These are phyloP conservation scores for Phaeolepiota aurea DNA, from an alignment of 768 basidiomycete genomes.

Conservation along the genomic window DNA sequence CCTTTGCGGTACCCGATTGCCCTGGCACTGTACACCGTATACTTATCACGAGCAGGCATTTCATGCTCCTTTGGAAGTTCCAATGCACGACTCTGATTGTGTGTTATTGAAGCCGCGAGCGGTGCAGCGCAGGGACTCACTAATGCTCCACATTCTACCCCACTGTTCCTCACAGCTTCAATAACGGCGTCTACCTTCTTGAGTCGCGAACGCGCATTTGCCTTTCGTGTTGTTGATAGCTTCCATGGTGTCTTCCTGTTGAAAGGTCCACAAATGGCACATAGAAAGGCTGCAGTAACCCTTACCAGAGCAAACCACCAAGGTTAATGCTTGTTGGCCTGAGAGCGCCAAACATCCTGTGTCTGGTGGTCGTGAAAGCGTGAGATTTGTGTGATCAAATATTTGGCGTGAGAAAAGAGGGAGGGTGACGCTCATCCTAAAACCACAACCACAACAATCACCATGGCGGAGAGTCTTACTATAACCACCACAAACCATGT, in stretches of 20 bases:
- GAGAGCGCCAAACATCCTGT: conserved; percentile 82
- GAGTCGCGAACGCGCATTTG: conserved; percentile 80
- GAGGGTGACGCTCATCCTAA: conserved; percentile 5
- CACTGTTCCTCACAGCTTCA: conserved; percentile 75
- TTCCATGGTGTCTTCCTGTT: conserved; percentile 93
- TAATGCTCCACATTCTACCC: conserved; percentile 67
- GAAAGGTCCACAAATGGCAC: neutral
- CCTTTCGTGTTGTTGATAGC: conserved; percentile 85
- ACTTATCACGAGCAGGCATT: conserved; percentile 92
- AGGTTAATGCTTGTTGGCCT: conserved; percentile 55
- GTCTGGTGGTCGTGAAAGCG: conserved; percentile 5
- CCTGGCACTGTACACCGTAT: conserved; percentile 77
- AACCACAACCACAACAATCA: conserved; percentile 16
- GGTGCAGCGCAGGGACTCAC: conserved; percentile 35
- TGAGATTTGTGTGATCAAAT: conserved; percentile 10
- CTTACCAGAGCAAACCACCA: conserved; percentile 82
- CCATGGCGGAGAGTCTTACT: conserved; percentile 41
- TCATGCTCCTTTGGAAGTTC: conserved; percentile 88
- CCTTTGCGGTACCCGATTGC: conserved; percentile 80
- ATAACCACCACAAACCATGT: conserved; percentile 27
- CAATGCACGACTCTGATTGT: conserved; percentile 55
- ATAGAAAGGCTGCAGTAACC: conserved; percentile 2
- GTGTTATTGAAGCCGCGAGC: conserved; percentile 1
- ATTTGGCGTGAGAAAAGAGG: conserved; percentile 23
- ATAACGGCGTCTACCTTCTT: conserved; percentile 94